These are phyloP conservation scores for Rusavskia elegans DNA, from an alignment of 495 filamentous ascomycete genomes.

Conservation along the genomic window DNA sequence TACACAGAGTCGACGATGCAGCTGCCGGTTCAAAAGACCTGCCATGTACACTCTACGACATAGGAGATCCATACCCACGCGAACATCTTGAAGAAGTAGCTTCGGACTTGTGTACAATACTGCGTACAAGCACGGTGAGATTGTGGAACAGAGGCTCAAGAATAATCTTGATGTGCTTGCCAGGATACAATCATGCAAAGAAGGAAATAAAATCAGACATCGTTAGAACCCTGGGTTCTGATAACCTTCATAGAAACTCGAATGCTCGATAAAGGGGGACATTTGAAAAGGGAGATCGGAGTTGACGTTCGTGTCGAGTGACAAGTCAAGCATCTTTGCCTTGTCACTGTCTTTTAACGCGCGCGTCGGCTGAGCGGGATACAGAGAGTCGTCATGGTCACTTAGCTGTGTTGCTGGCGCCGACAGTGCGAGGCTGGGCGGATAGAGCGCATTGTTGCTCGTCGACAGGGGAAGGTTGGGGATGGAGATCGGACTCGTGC, in stretches of 20 bases:
- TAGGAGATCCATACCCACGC: constrained; percentile 3
- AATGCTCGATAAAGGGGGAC: neutral
- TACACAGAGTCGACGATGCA: neutral
- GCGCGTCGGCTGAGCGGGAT: neutral
- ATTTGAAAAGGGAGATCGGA: neutral
- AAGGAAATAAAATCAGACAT: constrained; percentile 2
- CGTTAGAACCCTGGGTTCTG: neutral
- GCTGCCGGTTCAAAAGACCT: neutral
- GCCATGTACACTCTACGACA: neutral
- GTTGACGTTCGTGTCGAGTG: neutral
- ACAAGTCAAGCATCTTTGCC: constrained; percentile 1
- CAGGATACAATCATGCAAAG: neutral
- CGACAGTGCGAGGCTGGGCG: neutral
- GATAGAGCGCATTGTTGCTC: neutral
- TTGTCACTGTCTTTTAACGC: neutral
- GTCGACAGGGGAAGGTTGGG: neutral
- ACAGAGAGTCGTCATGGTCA: neutral
- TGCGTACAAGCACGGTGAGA: no score
- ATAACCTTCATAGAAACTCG: neutral
- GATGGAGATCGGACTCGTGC: neutral
- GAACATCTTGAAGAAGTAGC: neutral
- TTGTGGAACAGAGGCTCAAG: no score
- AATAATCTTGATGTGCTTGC: neutral
- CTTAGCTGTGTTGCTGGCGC: neutral
- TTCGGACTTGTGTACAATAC: no score